Evolutionary conservation across 805 yeast species (phyloP).

Genomic region (Cyberlindnera bimundalis): DNA sequence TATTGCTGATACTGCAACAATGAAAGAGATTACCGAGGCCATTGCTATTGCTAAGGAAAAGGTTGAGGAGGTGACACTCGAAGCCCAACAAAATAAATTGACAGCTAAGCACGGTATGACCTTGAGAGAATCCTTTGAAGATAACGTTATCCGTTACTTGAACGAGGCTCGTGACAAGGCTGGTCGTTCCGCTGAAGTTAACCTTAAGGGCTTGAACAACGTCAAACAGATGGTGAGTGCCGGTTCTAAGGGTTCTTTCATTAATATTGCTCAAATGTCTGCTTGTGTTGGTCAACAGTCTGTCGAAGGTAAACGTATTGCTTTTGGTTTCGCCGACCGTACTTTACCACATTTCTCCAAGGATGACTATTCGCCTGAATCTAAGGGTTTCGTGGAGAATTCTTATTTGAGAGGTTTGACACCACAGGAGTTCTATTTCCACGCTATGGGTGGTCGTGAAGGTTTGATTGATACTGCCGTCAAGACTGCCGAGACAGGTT

Average conservation of each 20-base stretch:
- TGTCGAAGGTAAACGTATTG: conserved; percentile 99
- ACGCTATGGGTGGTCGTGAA: conserved; percentile 99
- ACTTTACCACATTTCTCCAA: conserved; percentile 97
- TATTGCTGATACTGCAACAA: conserved; percentile 95
- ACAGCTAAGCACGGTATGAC: conserved; percentile 99
- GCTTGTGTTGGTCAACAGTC: conserved; percentile 99
- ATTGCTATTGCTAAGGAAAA: conserved; percentile 89
- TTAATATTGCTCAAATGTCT: conserved; percentile 98
- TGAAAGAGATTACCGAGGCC: conserved; percentile 89
- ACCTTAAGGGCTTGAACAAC: conserved; percentile 88
- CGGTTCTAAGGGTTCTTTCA: conserved; percentile 98
- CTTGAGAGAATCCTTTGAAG: conserved; percentile 95
- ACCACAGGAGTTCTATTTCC: conserved; percentile 98
- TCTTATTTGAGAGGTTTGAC: conserved; percentile 96
- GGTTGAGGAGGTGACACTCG: conserved; percentile 89
- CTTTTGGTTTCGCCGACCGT: conserved; percentile 95
- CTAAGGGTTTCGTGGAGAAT: conserved; percentile 96
- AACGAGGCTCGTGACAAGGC: conserved; percentile 99
- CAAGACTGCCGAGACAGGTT: conserved; percentile 98
- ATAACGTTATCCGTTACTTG: conserved; percentile 89
- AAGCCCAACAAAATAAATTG: conserved; percentile 84
- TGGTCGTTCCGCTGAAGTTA: conserved; percentile 97
- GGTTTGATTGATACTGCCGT: conserved; percentile 99
- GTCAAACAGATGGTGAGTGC: conserved; percentile 99
- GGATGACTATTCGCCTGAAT: conserved; percentile 98